phyloP scores from a whole-genome alignment of 2,329 filamentous ascomycete genomes.

The Penicillium sumatraense region DNA sequence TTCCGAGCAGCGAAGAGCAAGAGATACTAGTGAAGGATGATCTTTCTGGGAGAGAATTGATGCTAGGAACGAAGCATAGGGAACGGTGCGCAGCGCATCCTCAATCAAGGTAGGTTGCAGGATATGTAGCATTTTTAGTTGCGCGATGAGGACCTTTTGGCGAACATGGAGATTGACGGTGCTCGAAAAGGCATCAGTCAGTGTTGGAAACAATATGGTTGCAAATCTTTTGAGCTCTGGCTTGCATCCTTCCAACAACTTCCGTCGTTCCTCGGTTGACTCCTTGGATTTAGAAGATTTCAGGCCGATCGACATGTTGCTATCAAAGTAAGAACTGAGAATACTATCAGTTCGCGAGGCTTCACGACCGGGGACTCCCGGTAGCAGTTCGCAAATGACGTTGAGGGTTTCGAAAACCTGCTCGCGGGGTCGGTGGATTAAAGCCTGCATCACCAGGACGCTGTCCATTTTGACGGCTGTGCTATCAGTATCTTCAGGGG shows the following conservation, averaged over 20 bases:
- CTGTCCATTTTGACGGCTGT: slow-evolving; percentile 76
- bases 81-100: slow-evolving; percentile 83
- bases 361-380: slow-evolving; percentile 67
- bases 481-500: slow-evolving; percentile 70
- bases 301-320: slow-evolving; percentile 45
- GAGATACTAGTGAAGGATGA: slow-evolving; percentile 82
- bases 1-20: slow-evolving; percentile 86
- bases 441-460: slow-evolving; percentile 96
- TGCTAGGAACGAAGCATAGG: slow-evolving; percentile 93
- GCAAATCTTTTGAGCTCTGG: slow-evolving; percentile 88
- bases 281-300: slow-evolving; percentile 52
- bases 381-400: slow-evolving; percentile 92
- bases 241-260: slow-evolving; percentile 81
- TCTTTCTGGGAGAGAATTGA: slow-evolving; percentile 96
- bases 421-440: slow-evolving; percentile 93
- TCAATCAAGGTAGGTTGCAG: slow-evolving; percentile 83
- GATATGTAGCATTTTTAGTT: slow-evolving; percentile 97
- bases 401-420: slow-evolving; percentile 97
- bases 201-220: slow-evolving; percentile 87
- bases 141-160: slow-evolving; percentile 93
- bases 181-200: slow-evolving; percentile 96
- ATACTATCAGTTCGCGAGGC: slow-evolving; percentile 58
- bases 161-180: slow-evolving; percentile 94
- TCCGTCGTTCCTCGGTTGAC: slow-evolving; percentile 76
- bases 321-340: slow-evolving; percentile 50